Conservation (phyloP, 139 green algal genomes). For the Prasinococcaceae sp. region DNA sequence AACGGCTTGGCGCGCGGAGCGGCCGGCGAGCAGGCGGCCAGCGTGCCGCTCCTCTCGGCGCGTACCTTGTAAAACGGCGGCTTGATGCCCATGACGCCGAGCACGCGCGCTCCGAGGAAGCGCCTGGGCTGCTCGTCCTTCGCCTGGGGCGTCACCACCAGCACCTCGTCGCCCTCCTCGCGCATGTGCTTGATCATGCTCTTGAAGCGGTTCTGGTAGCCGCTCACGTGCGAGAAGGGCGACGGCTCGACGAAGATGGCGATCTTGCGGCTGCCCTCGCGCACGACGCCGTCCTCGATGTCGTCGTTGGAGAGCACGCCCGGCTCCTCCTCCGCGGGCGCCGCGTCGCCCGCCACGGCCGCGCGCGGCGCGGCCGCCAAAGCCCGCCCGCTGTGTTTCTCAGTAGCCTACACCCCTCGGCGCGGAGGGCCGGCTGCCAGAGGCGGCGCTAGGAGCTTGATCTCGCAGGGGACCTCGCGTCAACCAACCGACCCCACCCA, state of each 20-base stretch:
- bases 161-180: conserved; percentile 66
- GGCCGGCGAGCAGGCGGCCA: neutral
- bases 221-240: conserved; percentile 40
- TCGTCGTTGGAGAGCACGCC: neutral
- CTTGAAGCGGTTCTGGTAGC: conserved; percentile 83
- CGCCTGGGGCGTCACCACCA: conserved; percentile 58
- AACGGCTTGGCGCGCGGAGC: neutral
- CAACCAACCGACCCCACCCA: too few relatives aligned
- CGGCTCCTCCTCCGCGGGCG: neutral
- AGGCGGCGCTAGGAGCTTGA: too few relatives aligned
- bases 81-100: conserved; percentile 45
- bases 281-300: neutral
- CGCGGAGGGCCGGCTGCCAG: too few relatives aligned
- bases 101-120: conserved; percentile 23
- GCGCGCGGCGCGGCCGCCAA: too few relatives aligned
- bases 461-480: too few relatives aligned
- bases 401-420: too few relatives aligned
- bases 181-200: conserved; percentile 65
- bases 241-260: conserved; percentile 37
- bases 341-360: neutral
- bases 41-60: neutral
- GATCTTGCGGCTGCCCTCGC: neutral
- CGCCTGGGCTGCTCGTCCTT: conserved; percentile 1
- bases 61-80: conserved; percentile 19
- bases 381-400: too few relatives aligned